These are phyloP conservation scores for Glycine tomentella DNA, from an alignment of 306 rosid genomes.

Conservation along the genomic window DNA sequence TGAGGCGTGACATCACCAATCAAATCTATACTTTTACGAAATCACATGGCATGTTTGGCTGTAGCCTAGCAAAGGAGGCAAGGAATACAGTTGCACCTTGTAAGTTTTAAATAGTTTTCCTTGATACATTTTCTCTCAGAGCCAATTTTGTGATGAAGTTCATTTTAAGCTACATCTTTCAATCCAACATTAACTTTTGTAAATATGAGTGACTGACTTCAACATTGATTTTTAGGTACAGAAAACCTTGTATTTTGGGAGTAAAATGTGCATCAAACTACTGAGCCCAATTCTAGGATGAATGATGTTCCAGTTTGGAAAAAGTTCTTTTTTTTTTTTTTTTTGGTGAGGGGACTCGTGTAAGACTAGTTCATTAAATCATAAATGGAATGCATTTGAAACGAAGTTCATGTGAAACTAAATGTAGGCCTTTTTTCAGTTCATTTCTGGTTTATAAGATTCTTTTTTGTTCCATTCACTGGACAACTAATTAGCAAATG, in stretches of 20 bases:
- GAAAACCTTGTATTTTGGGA: no score
- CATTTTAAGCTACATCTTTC: conserved; percentile 32
- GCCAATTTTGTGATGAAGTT: conserved; percentile 29
- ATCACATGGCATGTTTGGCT: conserved; percentile 93
- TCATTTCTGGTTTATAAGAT: background rate
- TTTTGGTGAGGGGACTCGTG: no score
- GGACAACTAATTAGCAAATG: background rate
- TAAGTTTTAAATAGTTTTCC: conserved; percentile 36
- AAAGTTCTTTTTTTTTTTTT: no score
- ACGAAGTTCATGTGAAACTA: no score
- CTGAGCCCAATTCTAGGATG: no score
- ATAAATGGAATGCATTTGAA: no score
- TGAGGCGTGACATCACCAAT: conserved; percentile 93
- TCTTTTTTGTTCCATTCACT: background rate
- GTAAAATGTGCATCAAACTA: no score
- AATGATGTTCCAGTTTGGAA: no score
- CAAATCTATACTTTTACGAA: conserved; percentile 89
- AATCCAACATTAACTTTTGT: conserved; percentile 2
- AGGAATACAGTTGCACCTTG: conserved; percentile 92
- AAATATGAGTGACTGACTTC: no score
- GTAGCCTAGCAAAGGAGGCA: conserved; percentile 96
- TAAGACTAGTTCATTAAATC: no score
- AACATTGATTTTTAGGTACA: no score
- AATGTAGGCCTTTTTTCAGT: no score
- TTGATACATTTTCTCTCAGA: conserved; percentile 5